A percentile compares a stretch with the other conserved stretches of the same genome.
These are phyloP conservation scores for Peribolospora baueri DNA, from an alignment of 768 basidiomycete species.

Conservation along the genomic window DNA sequence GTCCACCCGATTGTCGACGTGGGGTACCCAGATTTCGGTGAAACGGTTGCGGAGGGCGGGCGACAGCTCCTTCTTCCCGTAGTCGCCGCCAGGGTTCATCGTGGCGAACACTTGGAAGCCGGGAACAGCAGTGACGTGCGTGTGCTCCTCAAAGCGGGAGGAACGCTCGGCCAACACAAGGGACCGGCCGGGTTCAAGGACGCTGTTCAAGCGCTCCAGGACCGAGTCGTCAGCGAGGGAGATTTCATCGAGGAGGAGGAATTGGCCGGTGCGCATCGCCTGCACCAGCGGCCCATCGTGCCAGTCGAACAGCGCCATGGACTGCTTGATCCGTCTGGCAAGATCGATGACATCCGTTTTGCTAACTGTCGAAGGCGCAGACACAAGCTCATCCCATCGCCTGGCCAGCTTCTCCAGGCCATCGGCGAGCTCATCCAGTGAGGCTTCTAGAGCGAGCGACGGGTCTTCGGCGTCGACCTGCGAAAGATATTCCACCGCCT, in stretches of 20 bases:
- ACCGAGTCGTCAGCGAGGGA: constrained; percentile 96
- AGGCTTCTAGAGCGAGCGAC: too few relatives aligned
- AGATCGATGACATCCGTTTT: constrained; percentile 8
- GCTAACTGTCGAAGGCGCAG: too few relatives aligned
- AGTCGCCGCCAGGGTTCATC: constrained; percentile 99
- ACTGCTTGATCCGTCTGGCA: constrained; percentile 17
- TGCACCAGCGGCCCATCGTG: constrained; percentile 84
- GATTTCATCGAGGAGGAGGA: constrained; percentile 85
- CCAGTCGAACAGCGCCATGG: constrained; percentile 83
- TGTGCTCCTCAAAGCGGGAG: constrained; percentile 42
- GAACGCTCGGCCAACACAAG: constrained; percentile 84
- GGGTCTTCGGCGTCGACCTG: neutral
- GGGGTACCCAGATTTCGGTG: constrained; percentile 96
- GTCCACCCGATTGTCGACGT: constrained; percentile 46
- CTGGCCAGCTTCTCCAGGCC: neutral
- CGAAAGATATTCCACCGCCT: constrained; percentile 4
- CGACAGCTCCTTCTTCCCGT: constrained; percentile 94
- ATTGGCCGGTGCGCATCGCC: constrained; percentile 61
- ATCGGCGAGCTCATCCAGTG: neutral
- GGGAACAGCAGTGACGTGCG: constrained; percentile 37
- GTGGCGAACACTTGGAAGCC: constrained; percentile 79
- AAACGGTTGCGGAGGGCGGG: constrained; percentile 91
- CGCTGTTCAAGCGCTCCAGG: constrained; percentile 85
- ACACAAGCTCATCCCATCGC: constrained; percentile 1
- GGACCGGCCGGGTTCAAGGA: constrained; percentile 68